Percentiles rank a stretch among this genome's conserved stretches.
Conservation (phyloP, 176 grass and related monocot genomes). For the Areca catechu region DNA sequence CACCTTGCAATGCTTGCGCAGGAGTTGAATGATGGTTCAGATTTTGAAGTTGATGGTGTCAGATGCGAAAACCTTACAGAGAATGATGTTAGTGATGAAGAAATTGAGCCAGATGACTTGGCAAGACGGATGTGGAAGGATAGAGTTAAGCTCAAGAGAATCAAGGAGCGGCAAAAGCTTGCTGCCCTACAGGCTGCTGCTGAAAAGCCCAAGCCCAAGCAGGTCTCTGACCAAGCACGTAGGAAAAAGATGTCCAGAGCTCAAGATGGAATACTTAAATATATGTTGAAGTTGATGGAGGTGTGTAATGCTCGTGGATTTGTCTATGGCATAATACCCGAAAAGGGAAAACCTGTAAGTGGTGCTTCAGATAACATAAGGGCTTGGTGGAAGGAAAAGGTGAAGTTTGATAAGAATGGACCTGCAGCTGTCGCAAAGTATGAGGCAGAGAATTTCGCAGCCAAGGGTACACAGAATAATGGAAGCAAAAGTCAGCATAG, state of each 20-base stretch:
- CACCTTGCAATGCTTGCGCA: conserved; percentile 41
- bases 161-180: conserved; percentile 62
- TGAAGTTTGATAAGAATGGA: conserved; percentile 96
- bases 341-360: conserved; percentile 89
- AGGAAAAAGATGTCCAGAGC: conserved; percentile 94
- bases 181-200: conserved; percentile 26
- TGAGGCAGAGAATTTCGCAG: conserved; percentile 50
- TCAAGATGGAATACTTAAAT: conserved; percentile 91
- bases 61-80: conserved; percentile 51
- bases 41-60: conserved; percentile 62
- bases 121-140: conserved; percentile 93
- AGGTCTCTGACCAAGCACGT: conserved; percentile 66
- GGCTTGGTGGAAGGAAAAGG: conserved; percentile 99
- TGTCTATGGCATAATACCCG: conserved; percentile 85
- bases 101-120: conserved; percentile 74
- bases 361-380: conserved; percentile 88
- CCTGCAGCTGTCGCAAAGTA: conserved; percentile 70
- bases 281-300: conserved; percentile 96
- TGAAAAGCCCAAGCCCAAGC: conserved; percentile 47
- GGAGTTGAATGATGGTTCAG: conserved; percentile 53
- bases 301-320: conserved; percentile 87
- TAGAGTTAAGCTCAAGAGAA: conserved; percentile 64
- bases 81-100: conserved; percentile 94
- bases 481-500: conserved; percentile 39
- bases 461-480: conserved; percentile 23